Evolutionary conservation across 139 green algal genomes (phyloP), one percentile per base, ranked within the genome.

Genomic region (Volvox africanus): DNA sequence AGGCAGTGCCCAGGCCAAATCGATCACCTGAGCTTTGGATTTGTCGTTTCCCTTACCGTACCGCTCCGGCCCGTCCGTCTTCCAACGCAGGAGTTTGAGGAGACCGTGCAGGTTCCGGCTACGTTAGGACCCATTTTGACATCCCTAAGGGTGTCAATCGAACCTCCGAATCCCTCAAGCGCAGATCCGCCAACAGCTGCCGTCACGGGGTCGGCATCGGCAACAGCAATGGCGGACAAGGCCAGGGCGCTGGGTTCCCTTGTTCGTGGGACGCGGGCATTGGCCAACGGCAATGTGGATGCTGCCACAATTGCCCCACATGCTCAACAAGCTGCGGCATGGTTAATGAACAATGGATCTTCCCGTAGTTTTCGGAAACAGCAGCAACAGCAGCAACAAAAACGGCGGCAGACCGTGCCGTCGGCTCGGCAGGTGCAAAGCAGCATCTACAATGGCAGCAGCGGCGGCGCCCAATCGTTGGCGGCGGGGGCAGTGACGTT

Each of bases 71-170:
- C 65, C 16, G 65, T 28, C 65, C 65, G n/a, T 73, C 65, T 24
- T 28, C 65, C 65, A 3, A 28, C 65, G 26, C 85, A 89, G 85
- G 85, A 89, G 69, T 89, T 89, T 22, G 85, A 82, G 37, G 85
- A 89, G 85, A 82, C 69, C 20, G 86, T 90, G 36, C 86, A 90
- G 86, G 86, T 90, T 22, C 86, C 86, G 1, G 19, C 71, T 30
- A 73, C 73, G 2, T 33, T 90, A 32, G 30, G 1, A 14, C 73
- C 86, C n/a, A 75, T 90, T 55, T 55, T 90, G 21, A 32, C 19
- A 5, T 76, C 30, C 24, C 32, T 81, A 30, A 33, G 32, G 30
- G 18, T 35, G 12, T 30, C 75, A 2, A 3, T 55, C 2, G 75
- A 55, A 9, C 44, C 44, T 9, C 44, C 44, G 44, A 55, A 55